phyloP scores from a whole-genome alignment of 1,284 basidiomycete genomes.

The Leccinum olivaceoglutinosum region DNA sequence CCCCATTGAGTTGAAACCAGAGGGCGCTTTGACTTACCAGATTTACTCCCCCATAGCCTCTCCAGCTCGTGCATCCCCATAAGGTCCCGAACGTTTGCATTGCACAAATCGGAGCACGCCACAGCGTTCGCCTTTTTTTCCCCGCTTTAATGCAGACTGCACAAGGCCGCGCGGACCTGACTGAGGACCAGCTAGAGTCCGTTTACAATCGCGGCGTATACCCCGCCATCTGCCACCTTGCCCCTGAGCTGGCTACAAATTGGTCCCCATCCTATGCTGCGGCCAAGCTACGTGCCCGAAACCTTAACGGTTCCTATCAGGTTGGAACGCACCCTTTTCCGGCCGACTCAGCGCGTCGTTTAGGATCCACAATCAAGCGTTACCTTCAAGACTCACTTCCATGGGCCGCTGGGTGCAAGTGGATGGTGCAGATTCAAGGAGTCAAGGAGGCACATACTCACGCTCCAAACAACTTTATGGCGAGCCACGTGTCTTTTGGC shows the following conservation, averaged over 20 bases:
- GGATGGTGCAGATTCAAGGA: slow-evolving; percentile 11
- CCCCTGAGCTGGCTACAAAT: slow-evolving; percentile 9
- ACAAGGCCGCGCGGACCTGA: background rate
- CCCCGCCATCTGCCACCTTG: slow-evolving; percentile 4
- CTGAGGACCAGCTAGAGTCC: background rate
- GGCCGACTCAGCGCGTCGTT: background rate
- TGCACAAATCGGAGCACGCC: slow-evolving; percentile 4
- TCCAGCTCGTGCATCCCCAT: slow-evolving; percentile 4
- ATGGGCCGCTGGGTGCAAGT: slow-evolving; percentile 5
- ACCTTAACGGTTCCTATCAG: slow-evolving; percentile 9
- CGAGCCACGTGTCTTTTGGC: background rate
- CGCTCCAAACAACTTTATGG: background rate
- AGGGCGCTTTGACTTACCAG: too few species aligned
- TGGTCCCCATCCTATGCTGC: slow-evolving; percentile 9
- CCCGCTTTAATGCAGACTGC: slow-evolving; percentile 2
- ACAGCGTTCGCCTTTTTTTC: slow-evolving; percentile 6
- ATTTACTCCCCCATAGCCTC: background rate
- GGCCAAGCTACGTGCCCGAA: slow-evolving; percentile 2
- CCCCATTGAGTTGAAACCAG: background rate
- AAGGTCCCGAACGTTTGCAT: slow-evolving; percentile 11
- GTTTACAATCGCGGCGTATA: slow-evolving; percentile 5
- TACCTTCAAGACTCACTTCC: background rate
- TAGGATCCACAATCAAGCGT: slow-evolving; percentile 1
- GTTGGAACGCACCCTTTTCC: slow-evolving; percentile 7
- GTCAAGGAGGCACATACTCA: slow-evolving; percentile 11